Percentiles rank a stretch among this genome's conserved stretches.
These are phyloP conservation scores for Emericellopsis terricola DNA, from an alignment of 495 filamentous ascomycete genomes.

Conservation along the genomic window DNA sequence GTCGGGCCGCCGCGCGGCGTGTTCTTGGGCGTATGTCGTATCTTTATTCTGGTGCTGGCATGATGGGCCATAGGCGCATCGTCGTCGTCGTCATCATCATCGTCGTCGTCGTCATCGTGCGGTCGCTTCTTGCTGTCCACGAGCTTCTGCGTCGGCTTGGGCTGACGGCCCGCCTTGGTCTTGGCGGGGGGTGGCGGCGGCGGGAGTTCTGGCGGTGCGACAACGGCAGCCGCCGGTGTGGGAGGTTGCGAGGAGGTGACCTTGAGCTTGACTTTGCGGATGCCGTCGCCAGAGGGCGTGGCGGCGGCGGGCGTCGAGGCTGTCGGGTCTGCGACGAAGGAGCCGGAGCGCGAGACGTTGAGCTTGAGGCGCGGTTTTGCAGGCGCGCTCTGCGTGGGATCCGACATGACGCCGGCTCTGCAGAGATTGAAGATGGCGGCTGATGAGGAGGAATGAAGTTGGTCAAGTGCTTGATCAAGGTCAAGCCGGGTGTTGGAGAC, in stretches of 20 bases:
- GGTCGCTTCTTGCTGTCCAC: constrained; percentile 22
- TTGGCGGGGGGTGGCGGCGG: constrained; percentile 11
- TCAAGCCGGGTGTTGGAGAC: too few relatives aligned
- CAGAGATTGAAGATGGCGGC: too few relatives aligned
- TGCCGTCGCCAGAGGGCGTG: not conserved
- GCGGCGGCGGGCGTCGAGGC: not conserved
- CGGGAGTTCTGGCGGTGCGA: too few relatives aligned
- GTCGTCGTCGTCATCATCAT: constrained; percentile 10
- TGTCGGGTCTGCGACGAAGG: not conserved
- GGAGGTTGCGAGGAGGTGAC: constrained; percentile 21
- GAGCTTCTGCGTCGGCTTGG: constrained; percentile 28
- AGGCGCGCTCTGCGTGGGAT: too few relatives aligned
- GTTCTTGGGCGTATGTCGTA: constrained; percentile 28
- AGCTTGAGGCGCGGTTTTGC: constrained; percentile 3
- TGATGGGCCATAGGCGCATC: constrained; percentile 2
- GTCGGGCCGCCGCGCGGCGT: constrained; percentile 27
- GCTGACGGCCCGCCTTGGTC: constrained; percentile 27
- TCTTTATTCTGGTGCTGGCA: constrained; percentile 21
- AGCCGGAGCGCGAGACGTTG: constrained; percentile 2
- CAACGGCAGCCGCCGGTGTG: constrained; percentile 23
- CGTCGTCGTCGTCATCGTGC: constrained; percentile 21
- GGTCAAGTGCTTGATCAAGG: too few relatives aligned
- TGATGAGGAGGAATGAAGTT: too few relatives aligned
- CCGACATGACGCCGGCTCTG: too few relatives aligned
- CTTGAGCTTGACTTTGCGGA: constrained; percentile 29